Evolutionary conservation across 305 asterid genomes (phyloP).

Genomic region (Fraxinus sp.): DNA sequence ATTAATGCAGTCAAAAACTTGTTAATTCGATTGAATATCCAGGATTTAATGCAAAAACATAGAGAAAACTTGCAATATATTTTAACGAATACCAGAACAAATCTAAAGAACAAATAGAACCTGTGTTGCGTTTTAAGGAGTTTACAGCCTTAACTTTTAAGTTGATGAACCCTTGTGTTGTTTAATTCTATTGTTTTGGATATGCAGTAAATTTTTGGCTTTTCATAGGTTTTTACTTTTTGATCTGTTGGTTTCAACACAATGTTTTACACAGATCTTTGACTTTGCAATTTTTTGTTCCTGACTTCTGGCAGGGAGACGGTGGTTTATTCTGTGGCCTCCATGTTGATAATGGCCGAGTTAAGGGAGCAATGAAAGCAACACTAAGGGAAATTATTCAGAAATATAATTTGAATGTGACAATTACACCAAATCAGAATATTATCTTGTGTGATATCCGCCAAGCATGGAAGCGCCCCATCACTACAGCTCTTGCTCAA

Average conservation of each 20-base stretch:
- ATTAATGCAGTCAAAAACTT: background rate
- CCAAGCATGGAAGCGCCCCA: conserved; percentile 54
- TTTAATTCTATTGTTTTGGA: conserved; percentile 1
- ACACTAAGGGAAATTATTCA: conserved; percentile 57
- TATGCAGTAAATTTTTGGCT: background rate
- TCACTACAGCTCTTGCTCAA: conserved; percentile 50
- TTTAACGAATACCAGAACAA: background rate
- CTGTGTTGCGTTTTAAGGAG: background rate
- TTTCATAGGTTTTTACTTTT: background rate
- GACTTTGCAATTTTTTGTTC: background rate
- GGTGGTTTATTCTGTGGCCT: conserved; percentile 56
- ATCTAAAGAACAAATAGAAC: background rate
- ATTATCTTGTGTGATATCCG: conserved; percentile 43
- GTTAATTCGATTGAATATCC: background rate
- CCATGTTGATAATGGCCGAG: conserved; percentile 61
- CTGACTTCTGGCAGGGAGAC: conserved; percentile 39
- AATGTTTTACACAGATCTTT: background rate
- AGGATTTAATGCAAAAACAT: background rate
- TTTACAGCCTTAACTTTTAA: background rate
- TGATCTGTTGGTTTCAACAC: background rate
- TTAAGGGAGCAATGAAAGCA: conserved; percentile 53
- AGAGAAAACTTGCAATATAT: background rate
- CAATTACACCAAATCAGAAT: conserved; percentile 52
- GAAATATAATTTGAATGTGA: conserved; percentile 50
- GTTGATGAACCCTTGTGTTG: conserved; percentile 30